Conservation (phyloP, 2,329 filamentous ascomycete species). For the Tothia fuscella region DNA sequence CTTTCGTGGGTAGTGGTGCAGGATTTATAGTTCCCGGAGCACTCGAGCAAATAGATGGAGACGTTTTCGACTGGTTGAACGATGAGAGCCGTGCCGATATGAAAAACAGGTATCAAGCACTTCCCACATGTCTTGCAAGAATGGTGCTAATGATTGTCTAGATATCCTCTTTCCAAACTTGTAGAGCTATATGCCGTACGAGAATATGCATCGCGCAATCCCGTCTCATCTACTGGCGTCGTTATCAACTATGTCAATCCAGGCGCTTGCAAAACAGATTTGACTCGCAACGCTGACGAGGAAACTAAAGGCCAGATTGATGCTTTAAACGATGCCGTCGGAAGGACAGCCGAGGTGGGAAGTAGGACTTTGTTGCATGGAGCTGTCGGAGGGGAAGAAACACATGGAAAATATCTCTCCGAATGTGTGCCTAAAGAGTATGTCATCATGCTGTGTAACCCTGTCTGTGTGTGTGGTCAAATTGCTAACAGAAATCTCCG, state of each 20-base stretch:
- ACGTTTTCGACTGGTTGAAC: constrained; percentile 1
- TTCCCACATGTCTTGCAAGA: not conserved
- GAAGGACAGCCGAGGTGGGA: constrained; percentile 8
- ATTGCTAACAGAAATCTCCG: not conserved
- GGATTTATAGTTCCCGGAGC: not conserved
- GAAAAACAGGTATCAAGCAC: not conserved
- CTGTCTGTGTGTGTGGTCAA: not conserved
- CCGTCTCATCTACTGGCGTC: not conserved
- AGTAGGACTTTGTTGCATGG: constrained; percentile 10
- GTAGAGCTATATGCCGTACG: constrained; percentile 2
- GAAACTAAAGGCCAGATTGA: not conserved
- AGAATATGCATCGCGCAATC: not conserved
- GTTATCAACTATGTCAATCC: constrained; percentile 9
- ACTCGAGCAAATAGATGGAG: not conserved
- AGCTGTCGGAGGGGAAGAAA: constrained; percentile 1
- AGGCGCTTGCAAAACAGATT: constrained; percentile 5
- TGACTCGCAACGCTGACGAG: not conserved
- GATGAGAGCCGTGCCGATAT: not conserved
- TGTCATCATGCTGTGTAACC: not conserved
- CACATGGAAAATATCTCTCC: constrained; percentile 7
- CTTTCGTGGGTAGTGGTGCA: not conserved
- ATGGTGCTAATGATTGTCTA: not conserved
- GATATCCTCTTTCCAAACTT: constrained; percentile 5
- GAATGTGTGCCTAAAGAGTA: constrained; percentile 3
- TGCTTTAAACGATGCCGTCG: not conserved